Evolutionary conservation across 805 yeast species (phyloP).

Genomic region (Cyberlindnera subsufficiens): DNA sequence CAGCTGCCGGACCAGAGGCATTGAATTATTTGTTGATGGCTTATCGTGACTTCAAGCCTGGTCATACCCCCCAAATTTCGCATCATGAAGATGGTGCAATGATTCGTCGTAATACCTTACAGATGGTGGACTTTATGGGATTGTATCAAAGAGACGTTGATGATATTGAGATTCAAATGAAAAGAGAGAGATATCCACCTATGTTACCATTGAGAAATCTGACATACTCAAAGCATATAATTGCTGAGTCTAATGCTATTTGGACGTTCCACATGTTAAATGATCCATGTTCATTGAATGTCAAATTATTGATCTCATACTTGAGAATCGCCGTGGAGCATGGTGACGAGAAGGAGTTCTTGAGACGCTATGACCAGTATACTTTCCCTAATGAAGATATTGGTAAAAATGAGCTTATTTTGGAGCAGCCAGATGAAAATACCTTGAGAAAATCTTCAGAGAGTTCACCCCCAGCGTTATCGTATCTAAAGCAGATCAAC

Average conservation of each 20-base stretch:
- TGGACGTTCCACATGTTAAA: slow-evolving; percentile 49
- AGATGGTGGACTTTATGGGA: slow-evolving; percentile 33
- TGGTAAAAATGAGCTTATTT: not conserved
- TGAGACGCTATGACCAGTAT: slow-evolving; percentile 28
- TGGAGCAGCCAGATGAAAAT: slow-evolving; percentile 15
- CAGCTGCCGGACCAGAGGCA: slow-evolving; percentile 10
- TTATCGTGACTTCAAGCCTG: slow-evolving; percentile 35
- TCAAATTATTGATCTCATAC: slow-evolving; percentile 42
- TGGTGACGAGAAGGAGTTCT: slow-evolving; percentile 30
- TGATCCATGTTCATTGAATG: slow-evolving; percentile 38
- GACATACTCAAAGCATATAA: slow-evolving; percentile 33
- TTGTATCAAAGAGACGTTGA: slow-evolving; percentile 15
- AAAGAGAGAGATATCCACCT: slow-evolving; percentile 42
- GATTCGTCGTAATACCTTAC: slow-evolving; percentile 41
- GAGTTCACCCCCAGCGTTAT: slow-evolving; percentile 11
- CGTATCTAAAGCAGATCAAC: slow-evolving; percentile 4
- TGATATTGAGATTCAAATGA: slow-evolving; percentile 12
- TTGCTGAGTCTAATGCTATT: slow-evolving; percentile 75
- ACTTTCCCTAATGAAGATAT: slow-evolving; percentile 28
- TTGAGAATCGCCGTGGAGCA: slow-evolving; percentile 40
- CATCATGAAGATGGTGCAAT: slow-evolving; percentile 39
- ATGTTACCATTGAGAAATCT: slow-evolving; percentile 57
- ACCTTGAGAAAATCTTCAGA: slow-evolving; percentile 10
- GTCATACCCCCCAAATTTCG: slow-evolving; percentile 29
- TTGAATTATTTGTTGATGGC: slow-evolving; percentile 38